Base-by-base conservation (phyloP, 805 yeast genomes). In the Dipodascus albidus region DNA sequence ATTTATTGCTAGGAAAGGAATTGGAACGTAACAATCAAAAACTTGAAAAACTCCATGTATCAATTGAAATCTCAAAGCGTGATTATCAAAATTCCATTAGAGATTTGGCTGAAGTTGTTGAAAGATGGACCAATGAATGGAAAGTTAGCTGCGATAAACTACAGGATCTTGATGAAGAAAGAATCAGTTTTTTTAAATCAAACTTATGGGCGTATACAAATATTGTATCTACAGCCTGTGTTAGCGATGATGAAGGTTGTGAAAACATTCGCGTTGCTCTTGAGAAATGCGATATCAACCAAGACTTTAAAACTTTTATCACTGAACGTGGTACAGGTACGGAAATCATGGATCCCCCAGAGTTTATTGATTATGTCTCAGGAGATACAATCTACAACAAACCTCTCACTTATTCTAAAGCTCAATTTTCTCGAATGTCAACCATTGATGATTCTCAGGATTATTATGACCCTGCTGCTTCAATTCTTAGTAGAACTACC, bases 131-230 rank as follows among this genome's bases (percentile, higher is more conserved):
- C 53, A 68, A 78, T 27, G 89, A 87, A 59, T 87, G 96, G 96
- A 72, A 74, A 54, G 63, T 72, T 3, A 74, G 85, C 0, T 76
- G 87, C 48, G 79, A 75, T 57, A 77, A 76, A 57, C 72, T 83
- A 57, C 89, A 87, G 67, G 75, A 71, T 52, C 66, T 85, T 49
- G 96, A 87, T 63, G 78, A 80, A 50, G 88, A 85, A 63, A 76
- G 90, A 57, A 77, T 86, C 53, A 83, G 83, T 60, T 76, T 81
- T 57, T 63, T 85, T 54, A 83, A 86, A 61, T 72, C 83, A 17
- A 85, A 82, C 59, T 67, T 88, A 55, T 88, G 95, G 85, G 85
- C 81, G 47, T 87, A 75, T 62, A 81, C 91, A 49, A 87, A 87
- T 66, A 74, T 81, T 42, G 73, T 85, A 6, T 85, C 95, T 4